Evolutionary conservation across 371 early-diverging fungal genomes (phyloP), one percentile per base, ranked within the genome.

Genomic region (Mucor plumbeus): DNA sequence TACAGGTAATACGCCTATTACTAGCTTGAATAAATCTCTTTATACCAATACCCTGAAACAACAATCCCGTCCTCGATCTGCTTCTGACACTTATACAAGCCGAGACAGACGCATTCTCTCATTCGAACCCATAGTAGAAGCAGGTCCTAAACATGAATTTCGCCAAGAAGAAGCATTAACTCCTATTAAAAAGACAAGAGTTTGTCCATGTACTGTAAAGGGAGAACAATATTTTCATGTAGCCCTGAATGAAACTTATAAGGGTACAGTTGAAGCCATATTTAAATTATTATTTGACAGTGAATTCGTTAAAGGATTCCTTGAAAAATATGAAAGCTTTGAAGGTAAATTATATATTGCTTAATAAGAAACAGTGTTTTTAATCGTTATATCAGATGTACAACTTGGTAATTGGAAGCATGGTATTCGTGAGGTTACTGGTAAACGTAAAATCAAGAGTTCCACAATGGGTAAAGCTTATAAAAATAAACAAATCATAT

Each of bases 121-220:
- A 10, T 17, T 43, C 9, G 61, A 50, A 8, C 66, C 62, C 38
- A 62, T 34, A 7, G 13, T 26, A 13, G 59, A 61, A 34, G 17
- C 13, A 26, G 50, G 33, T 17, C 34, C 53, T 26, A 64, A 38
- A 15, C 55, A 35, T 36, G 59, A 63, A 38, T 21, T 31, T 17
- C 33, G 41, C 14, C 59, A 39, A 43, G 47, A 53, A 34, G 36
- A 33, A 8, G 55, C 36, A 1, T 34, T 63, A 19, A 60, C 62
- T 6, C 53, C 58, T 17, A 64, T 67, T 13, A 65, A 63, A 57
- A 68, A 66, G 14, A 59, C 67, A 33, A 59, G 61, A 40, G 66
- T 63, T 0, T 86, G 87, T 54, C 77, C 72, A 17, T 86, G 87
- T 59, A 73, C 72, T 35, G 76, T 76, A 31, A 74, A 77, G 10